Base-by-base conservation (phyloP, 2,329 filamentous ascomycete species). In the Verruconis gallopava region DNA sequence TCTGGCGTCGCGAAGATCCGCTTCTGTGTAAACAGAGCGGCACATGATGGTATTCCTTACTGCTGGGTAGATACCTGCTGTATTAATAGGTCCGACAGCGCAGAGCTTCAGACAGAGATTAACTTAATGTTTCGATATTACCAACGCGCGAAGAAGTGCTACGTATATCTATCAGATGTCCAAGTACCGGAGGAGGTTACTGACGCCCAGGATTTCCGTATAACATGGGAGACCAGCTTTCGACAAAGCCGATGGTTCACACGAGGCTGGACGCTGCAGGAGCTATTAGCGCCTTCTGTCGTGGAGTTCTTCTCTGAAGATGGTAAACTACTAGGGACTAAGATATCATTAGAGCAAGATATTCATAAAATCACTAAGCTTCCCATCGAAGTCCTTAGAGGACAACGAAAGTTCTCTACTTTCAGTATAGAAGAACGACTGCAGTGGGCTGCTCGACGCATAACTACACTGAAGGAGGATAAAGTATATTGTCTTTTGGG, bases 301-400 rank as follows among this genome's bases (percentile, higher is more conserved):
- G 50, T 54, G 37, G 46, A 49, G 12, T 57, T 57, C 44, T 53
- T 54, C 38, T 48, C 50, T 32, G 19, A 47, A 20, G 51, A 55
- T 21, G 54, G 54, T 50, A 44, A 46, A 3, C 47, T 48, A 6
- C 49, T 57, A 39, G 53, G 54, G 9, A 51, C 50, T 34, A 57
- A 55, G 35, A 37, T 45, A 3, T 51, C 52, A 18, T 50, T 53
- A 14, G 21, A 51, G 4, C 46, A 51, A 17, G 51, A 54, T 17
- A 28, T 57, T 3, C 49, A 49, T 5, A 44, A 48, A 3, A 45
- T 47, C n/a, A 56, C 55, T 9, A 48, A 22, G 37, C 11, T 38
- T 13, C 37, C 37, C 15, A 9, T 38, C 11, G 20, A 9, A 9
- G 37, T 19, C 9, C 18, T 38, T 38, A 38, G 11, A 38, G 37